These are phyloP conservation scores for Rhodomyrtus psidioides DNA, from an alignment of 441 rosid species.

Conservation along the genomic window DNA sequence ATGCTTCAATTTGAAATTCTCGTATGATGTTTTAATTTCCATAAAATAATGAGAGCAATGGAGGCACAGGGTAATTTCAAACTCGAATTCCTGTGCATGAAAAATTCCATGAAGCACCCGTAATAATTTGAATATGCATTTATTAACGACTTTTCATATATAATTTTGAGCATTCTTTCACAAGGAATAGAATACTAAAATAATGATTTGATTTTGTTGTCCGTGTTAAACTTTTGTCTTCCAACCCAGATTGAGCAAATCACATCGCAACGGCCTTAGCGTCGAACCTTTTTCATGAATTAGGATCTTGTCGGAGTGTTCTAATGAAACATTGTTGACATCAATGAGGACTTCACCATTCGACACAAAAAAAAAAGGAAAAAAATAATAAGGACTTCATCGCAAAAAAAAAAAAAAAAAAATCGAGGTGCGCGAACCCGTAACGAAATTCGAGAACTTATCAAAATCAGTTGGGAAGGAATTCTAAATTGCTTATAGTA, in stretches of 20 bases:
- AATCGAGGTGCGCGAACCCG: no score
- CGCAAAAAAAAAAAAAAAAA: no score
- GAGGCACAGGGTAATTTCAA: not conserved
- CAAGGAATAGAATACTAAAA: no score
- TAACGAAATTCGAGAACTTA: no score
- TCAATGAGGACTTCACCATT: not conserved
- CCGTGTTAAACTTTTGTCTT: not conserved
- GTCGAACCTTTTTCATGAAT: not conserved
- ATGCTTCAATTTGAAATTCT: not conserved
- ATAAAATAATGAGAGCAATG: not conserved
- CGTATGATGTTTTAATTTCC: not conserved
- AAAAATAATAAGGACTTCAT: no score
- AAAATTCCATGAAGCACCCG: not conserved
- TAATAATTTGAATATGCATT: no score
- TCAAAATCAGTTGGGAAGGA: not conserved
- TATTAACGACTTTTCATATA: no score
- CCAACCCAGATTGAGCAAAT: not conserved
- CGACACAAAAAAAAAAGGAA: no score
- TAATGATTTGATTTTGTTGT: not conserved
- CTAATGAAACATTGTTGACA: not conserved
- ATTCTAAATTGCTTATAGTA: not conserved
- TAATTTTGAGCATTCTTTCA: no score
- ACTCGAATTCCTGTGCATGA: not conserved
- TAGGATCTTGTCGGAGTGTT: not conserved
- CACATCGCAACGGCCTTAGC: not conserved